phyloP scores from a whole-genome alignment of 495 filamentous ascomycete species.

The Neurospora sp. region DNA sequence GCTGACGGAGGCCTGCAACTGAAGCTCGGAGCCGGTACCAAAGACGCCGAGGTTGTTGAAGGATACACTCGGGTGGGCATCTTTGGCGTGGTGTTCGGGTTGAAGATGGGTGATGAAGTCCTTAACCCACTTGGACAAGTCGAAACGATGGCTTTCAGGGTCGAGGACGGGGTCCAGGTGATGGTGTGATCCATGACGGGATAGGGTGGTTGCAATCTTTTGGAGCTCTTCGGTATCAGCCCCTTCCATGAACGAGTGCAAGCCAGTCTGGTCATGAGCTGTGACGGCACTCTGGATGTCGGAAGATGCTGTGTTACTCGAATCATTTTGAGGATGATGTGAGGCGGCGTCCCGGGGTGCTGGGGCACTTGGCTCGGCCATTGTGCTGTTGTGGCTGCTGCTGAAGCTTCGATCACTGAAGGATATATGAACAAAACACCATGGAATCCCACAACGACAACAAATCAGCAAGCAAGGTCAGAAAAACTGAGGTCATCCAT shows the following conservation, averaged over 20 bases:
- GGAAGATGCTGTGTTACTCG: background rate
- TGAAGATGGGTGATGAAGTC: conserved; percentile 13
- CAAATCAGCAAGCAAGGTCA: background rate
- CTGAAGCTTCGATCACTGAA: background rate
- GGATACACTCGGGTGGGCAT: conserved; percentile 25
- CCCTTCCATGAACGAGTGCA: conserved; percentile 7
- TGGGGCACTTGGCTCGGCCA: background rate
- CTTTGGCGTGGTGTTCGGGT: conserved; percentile 13
- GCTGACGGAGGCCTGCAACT: conserved; percentile 47
- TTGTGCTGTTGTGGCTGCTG: background rate
- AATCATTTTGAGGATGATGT: background rate
- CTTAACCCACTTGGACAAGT: conserved; percentile 14
- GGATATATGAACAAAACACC: background rate
- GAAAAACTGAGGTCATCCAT: background rate
- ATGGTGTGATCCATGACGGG: conserved; percentile 6
- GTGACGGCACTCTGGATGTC: background rate
- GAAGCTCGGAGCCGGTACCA: conserved; percentile 43
- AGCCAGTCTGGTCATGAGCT: background rate
- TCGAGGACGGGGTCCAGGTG: conserved; percentile 10
- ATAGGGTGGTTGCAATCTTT: conserved; percentile 16
- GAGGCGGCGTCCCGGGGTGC: background rate
- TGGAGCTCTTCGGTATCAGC: conserved; percentile 12
- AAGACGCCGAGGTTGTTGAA: conserved; percentile 46
- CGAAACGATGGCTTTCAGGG: conserved; percentile 14
- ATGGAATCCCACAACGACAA: background rate